phyloP scores from a whole-genome alignment of 169 alveolate species.

The Plasmodium vinckei region DNA sequence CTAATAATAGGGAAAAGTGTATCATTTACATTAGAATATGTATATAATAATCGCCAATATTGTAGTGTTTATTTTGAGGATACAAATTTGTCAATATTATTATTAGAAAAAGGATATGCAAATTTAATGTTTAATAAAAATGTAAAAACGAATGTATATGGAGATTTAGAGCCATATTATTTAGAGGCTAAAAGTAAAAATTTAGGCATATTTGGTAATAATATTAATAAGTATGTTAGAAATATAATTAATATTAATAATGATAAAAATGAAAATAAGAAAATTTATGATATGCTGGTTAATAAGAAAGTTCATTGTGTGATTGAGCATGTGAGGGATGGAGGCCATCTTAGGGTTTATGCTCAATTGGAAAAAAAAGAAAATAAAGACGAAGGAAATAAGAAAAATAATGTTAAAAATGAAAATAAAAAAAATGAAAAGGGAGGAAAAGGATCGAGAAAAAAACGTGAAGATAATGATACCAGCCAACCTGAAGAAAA shows the following conservation, averaged over 20 bases:
- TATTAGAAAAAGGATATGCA: conserved; percentile 66
- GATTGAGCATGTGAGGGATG: conserved; percentile 70
- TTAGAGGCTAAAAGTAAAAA: conserved; percentile 42
- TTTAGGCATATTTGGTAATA: conserved; percentile 65
- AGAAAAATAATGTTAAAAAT: neutral
- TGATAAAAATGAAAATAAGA: conserved; percentile 53
- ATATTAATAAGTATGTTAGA: conserved; percentile 40
- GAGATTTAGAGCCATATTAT: conserved; percentile 45
- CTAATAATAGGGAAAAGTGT: conserved; percentile 67
- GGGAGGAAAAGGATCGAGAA: neutral
- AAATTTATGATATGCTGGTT: conserved; percentile 25
- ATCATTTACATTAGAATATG: conserved; percentile 46
- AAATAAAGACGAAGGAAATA: neutral
- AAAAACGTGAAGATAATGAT: neutral
- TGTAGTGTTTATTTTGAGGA: conserved; percentile 70
- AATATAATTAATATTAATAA: conserved; percentile 55
- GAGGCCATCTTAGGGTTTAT: conserved; percentile 64
- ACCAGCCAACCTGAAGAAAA: neutral
- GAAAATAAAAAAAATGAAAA: conserved; percentile 8
- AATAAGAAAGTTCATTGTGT: conserved; percentile 48
- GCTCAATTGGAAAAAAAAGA: conserved; percentile 23
- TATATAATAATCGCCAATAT: conserved; percentile 49
- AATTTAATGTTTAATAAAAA: conserved; percentile 46
- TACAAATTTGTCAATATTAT: conserved; percentile 23
- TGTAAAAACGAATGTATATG: conserved; percentile 56